A percentile compares a stretch with the other conserved stretches of the same genome.
Evolutionary conservation across 805 yeast species (phyloP).

Genomic region (Yamadazyma ubonensis): DNA sequence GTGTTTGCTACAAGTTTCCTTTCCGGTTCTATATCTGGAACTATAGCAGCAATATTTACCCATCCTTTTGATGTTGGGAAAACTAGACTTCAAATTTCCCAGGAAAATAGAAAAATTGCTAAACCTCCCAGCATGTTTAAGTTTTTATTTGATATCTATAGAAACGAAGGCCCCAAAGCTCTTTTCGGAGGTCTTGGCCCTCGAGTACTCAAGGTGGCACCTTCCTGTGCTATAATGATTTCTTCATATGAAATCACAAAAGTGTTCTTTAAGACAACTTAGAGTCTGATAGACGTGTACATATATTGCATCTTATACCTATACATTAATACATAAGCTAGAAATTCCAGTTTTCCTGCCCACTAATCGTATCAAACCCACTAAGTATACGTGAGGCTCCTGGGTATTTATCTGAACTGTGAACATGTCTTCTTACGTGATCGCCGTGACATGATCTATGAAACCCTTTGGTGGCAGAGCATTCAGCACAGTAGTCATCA

Average conservation of each 20-base stretch:
- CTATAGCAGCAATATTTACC: conserved; percentile 80
- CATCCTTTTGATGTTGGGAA: conserved; percentile 98
- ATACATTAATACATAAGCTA: background rate
- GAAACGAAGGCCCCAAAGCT: conserved; percentile 75
- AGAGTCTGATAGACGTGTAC: background rate
- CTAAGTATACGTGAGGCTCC: background rate
- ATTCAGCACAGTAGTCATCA: conserved; percentile 9
- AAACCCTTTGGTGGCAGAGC: conserved; percentile 6
- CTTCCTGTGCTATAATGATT: conserved; percentile 98
- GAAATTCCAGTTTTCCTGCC: conserved; percentile 5
- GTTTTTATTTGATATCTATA: conserved; percentile 61
- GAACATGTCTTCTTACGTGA: background rate
- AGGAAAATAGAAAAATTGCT: conserved; percentile 12
- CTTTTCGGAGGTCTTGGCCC: conserved; percentile 88
- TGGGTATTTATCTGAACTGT: background rate
- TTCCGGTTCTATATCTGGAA: conserved; percentile 82
- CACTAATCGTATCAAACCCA: conserved; percentile 2
- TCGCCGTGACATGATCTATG: conserved; percentile 1
- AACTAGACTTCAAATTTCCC: conserved; percentile 77
- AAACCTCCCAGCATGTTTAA: conserved; percentile 59
- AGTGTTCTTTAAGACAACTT: conserved; percentile 34
- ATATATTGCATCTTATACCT: background rate
- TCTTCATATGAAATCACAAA: conserved; percentile 91
- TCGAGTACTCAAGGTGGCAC: conserved; percentile 86
- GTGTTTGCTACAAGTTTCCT: conserved; percentile 65